A percentile compares a stretch with the other conserved stretches of the same genome.
Conservation (phyloP, 2,329 filamentous ascomycete genomes). For the Venturia aucupariae region DNA sequence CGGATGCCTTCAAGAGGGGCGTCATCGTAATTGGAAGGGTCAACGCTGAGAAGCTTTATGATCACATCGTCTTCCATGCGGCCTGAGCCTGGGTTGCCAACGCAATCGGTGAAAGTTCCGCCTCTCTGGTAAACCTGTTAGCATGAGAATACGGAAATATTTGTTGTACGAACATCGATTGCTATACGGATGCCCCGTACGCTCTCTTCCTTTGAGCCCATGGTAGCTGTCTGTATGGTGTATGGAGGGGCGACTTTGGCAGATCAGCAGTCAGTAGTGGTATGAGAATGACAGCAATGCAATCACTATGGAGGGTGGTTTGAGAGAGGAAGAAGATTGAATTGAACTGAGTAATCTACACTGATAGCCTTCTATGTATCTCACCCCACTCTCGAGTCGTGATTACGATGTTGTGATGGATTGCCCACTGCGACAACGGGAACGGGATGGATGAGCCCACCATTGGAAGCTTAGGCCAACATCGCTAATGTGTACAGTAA, state of each 20-base stretch:
- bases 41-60: constrained; percentile 83
- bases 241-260: not conserved
- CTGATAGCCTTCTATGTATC: not conserved
- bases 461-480: constrained; percentile 2
- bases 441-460: not conserved
- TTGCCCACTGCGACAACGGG: not conserved
- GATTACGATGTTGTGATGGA: not conserved
- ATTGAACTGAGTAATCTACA: not conserved
- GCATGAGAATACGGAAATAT: constrained; percentile 12
- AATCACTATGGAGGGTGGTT: not conserved
- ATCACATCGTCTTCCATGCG: constrained; percentile 65
- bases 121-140: constrained; percentile 47
- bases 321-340: not conserved
- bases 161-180: constrained; percentile 40
- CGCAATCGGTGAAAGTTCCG: constrained; percentile 88
- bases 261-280: not conserved
- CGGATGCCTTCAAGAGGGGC: constrained; percentile 87
- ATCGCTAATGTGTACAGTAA: too few relatives aligned
- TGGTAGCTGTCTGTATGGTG: not conserved
- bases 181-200: constrained; percentile 58
- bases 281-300: not conserved
- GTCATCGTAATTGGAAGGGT: constrained; percentile 83
- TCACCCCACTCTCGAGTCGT: not conserved
- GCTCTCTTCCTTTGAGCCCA: not conserved
- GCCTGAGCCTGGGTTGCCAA: constrained; percentile 65